Evolutionary conservation across 169 alveolate species (phyloP), one percentile per base, ranked within the genome.

Genomic region (Cryptosporidium bovis): DNA sequence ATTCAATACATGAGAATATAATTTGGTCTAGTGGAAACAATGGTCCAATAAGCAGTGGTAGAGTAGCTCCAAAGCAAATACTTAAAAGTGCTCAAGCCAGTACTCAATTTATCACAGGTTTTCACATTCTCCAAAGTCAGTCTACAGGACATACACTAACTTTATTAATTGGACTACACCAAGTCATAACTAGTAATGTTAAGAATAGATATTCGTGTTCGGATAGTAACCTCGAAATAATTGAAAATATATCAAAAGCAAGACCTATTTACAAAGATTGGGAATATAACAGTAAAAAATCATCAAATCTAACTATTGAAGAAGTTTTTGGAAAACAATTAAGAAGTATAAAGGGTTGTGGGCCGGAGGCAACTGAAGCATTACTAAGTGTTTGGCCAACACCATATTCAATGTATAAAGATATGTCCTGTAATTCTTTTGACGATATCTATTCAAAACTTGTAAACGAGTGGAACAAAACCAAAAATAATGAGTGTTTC

Each of bases 281-380:
- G 96, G 93, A 93, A 34, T 50, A 56, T 60, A 66, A 90, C 46
- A 93, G 93, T n/a, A 89, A 93, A 44, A 94, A 92, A 64, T 84
- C 92, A 7, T 87, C 92, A 71, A 91, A 93, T 24, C 64, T 93
- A 60, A 91, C 96, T n/a, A 92, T 91, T 64, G 71, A 68, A 18
- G 95, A 94, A 24, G 69, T 92, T 13, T 94, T 94, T 84, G 96
- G 96, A 3, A 92, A 83, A 46, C 96, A 94, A 55, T 84, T 94
- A 8, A 65, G 96, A 69, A 69, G 90, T 44, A 90, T 91, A n/a
- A 87, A 91, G 40, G 82, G 90, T 71, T 90, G 96, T 51, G 95
- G 96, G 18, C 91, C 95, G 16, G 93, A 83, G 66, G 92, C 95
- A 12, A 94, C 96, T 5, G 93, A 82, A 62, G 89, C 94, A 6